Percentiles rank a stretch among this genome's conserved stretches.
Conservation (phyloP, 805 yeast genomes). For the Wickerhamiella spandovensis region DNA sequence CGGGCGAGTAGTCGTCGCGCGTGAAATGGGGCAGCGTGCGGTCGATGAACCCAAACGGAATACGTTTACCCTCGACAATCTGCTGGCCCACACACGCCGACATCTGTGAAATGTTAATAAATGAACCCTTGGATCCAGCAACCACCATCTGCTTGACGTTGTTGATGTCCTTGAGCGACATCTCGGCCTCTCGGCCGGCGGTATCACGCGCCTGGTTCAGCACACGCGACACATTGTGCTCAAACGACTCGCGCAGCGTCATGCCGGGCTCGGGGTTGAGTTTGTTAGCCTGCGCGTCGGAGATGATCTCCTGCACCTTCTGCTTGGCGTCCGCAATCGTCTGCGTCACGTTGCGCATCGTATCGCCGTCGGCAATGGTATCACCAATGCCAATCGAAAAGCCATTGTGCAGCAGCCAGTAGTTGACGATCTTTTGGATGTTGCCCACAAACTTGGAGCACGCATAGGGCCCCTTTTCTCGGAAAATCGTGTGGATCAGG, state of each 20-base stretch:
- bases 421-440: conserved; percentile 89
- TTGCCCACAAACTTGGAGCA: conserved; percentile 87
- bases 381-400: conserved; percentile 99
- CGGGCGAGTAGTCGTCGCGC: conserved; percentile 96
- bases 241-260: conserved; percentile 97
- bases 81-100: conserved; percentile 99
- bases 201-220: conserved; percentile 97
- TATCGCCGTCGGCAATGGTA: conserved; percentile 94
- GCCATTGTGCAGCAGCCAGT: conserved; percentile 92
- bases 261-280: conserved; percentile 97
- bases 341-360: conserved; percentile 86
- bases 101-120: conserved; percentile 97
- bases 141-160: conserved; percentile 98
- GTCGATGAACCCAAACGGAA: conserved; percentile 92
- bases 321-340: conserved; percentile 88
- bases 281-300: conserved; percentile 79
- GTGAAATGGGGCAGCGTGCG: conserved; percentile 96
- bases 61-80: conserved; percentile 98
- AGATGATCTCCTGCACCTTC: conserved; percentile 86
- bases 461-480: conserved; percentile 88
- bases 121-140: conserved; percentile 98
- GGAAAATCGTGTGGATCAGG: conserved; percentile 88
- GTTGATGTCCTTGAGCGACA: conserved; percentile 82
- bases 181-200: conserved; percentile 97
- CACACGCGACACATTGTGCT: conserved; percentile 89